Evolutionary conservation across 2,329 filamentous ascomycete species (phyloP).

Genomic region (Fusarium sp.): DNA sequence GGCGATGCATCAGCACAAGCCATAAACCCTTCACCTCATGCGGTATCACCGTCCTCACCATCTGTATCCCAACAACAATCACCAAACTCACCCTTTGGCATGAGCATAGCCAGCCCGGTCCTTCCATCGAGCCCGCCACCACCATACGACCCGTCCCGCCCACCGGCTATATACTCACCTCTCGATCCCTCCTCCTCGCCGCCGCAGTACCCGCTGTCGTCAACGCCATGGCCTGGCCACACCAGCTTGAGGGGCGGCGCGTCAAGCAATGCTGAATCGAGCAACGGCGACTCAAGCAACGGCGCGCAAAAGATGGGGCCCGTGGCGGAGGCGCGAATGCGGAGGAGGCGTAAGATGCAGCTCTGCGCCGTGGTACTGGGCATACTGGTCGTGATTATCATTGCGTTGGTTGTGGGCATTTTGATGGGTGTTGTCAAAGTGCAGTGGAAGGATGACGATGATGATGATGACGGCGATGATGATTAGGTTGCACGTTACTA

Average conservation of each 20-base stretch:
- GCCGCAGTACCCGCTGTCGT: constrained; percentile 30
- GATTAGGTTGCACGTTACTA: constrained; percentile 1
- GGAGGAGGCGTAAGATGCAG: constrained; percentile 34
- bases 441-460: constrained; percentile 21
- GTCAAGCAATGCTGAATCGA: constrained; percentile 33
- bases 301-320: constrained; percentile 39
- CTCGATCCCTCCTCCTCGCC: constrained; percentile 25
- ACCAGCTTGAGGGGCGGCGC: constrained; percentile 8
- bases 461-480: constrained; percentile 16
- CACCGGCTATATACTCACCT: constrained; percentile 41
- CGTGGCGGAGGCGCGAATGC: constrained; percentile 34
- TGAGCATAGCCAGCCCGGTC: too few species aligned
- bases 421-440: constrained; percentile 37
- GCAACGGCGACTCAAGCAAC: constrained; percentile 1
- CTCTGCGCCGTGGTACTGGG: constrained; percentile 38
- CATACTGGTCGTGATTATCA: constrained; percentile 37
- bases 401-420: constrained; percentile 42
- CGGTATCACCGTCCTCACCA: constrained; percentile 15
- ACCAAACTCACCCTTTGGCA: too few species aligned
- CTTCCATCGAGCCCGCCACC: constrained; percentile 39
- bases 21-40: constrained; percentile 5
- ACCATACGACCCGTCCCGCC: constrained; percentile 43
- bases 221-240: constrained; percentile 31
- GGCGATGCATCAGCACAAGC: constrained; percentile 22
- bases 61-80: constrained; percentile 14